Percentiles rank a stretch among this genome's conserved stretches.
Conservation (phyloP, 2,329 filamentous ascomycete genomes). For the Alternaria sp. region DNA sequence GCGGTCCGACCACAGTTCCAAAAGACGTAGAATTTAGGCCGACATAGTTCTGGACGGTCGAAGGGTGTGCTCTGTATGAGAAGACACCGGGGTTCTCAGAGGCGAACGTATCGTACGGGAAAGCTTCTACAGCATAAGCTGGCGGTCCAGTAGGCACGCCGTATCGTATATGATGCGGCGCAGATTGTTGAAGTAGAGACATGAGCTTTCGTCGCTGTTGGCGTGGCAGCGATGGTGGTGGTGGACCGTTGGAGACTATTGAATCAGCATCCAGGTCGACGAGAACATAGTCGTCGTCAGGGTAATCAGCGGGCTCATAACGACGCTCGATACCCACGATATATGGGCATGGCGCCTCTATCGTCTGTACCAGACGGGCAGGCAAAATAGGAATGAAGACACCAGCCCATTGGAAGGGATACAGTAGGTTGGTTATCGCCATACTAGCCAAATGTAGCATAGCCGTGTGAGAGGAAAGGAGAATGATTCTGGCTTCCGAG, state of each 20-base stretch:
- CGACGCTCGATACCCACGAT: constrained; percentile 95
- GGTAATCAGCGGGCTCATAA: constrained; percentile 85
- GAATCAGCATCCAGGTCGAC: constrained; percentile 92
- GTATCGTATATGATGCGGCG: constrained; percentile 86
- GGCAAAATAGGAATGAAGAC: constrained; percentile 94
- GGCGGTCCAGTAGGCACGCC: constrained; percentile 90
- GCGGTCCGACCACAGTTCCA: constrained; percentile 68
- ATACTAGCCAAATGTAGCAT: constrained; percentile 95
- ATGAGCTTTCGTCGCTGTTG: constrained; percentile 90
- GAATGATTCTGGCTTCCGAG: constrained; percentile 92
- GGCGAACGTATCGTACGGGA: constrained; percentile 87
- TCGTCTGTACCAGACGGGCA: constrained; percentile 83
- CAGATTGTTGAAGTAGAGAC: constrained; percentile 86
- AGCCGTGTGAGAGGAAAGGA: constrained; percentile 92
- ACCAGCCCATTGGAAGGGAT: constrained; percentile 91
- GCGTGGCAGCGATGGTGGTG: constrained; percentile 81
- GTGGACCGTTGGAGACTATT: constrained; percentile 81
- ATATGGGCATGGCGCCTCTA: constrained; percentile 95
- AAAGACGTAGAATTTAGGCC: constrained; percentile 90
- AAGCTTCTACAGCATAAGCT: constrained; percentile 91
- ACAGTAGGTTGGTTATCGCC: constrained; percentile 85
- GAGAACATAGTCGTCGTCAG: constrained; percentile 93
- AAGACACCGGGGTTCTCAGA: constrained; percentile 87
- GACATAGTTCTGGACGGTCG: constrained; percentile 84
- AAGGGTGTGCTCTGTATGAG: constrained; percentile 72